Percentiles rank a stretch among this genome's conserved stretches.
Conservation (phyloP, 768 basidiomycete genomes). For the Tricholoma bakamatsutake region DNA sequence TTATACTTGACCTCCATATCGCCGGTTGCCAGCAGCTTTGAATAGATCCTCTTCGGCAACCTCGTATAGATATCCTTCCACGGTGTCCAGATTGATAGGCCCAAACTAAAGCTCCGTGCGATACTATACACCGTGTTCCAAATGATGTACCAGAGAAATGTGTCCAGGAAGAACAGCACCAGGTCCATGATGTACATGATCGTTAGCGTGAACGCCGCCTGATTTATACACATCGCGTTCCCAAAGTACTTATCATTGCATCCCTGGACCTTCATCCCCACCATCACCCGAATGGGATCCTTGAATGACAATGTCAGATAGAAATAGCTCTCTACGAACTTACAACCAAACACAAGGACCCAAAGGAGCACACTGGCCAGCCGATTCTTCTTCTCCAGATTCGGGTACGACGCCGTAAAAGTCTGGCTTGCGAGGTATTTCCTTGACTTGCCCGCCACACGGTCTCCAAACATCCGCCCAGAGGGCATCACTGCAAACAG, state of each 20-base stretch:
- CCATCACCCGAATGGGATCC: constrained; percentile 92
- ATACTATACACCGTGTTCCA: constrained; percentile 97
- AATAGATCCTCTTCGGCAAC: constrained; percentile 93
- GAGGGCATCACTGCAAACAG: constrained; percentile 92
- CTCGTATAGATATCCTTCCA: constrained; percentile 98
- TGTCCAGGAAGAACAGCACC: constrained; percentile 96
- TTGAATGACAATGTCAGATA: constrained; percentile 94
- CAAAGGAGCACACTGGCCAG: constrained; percentile 77
- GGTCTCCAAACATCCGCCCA: constrained; percentile 97
- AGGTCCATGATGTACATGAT: constrained; percentile 99
- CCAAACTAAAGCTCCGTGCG: constrained; percentile 81
- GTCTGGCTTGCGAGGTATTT: constrained; percentile 99
- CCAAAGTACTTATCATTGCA: constrained; percentile 89
- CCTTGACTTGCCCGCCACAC: constrained; percentile 89
- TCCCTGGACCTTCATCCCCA: constrained; percentile 90
- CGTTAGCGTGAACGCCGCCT: constrained; percentile 90
- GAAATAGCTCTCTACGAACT: constrained; percentile 96
- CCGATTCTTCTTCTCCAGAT: constrained; percentile 57
- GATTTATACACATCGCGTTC: constrained; percentile 77
- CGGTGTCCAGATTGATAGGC: constrained; percentile 97
- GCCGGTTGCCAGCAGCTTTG: constrained; percentile 87
- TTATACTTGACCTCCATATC: constrained; percentile 99
- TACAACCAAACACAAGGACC: constrained; percentile 93
- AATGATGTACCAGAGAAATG: constrained; percentile 99
- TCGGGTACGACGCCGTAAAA: constrained; percentile 93